phyloP scores from a whole-genome alignment of 768 basidiomycete species.

The Suillus subluteus region DNA sequence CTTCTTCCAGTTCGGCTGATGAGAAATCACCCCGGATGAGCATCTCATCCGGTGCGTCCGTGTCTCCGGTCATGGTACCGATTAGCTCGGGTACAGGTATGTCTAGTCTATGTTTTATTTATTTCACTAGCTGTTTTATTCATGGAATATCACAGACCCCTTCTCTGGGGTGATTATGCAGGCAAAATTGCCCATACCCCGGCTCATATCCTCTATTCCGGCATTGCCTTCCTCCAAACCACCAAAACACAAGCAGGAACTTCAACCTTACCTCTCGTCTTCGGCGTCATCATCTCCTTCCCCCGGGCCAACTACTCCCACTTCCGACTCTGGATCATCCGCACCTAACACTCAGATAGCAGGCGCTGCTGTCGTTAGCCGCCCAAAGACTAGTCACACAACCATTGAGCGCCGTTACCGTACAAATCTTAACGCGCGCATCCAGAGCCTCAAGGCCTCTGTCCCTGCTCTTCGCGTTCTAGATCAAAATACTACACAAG shows the following conservation, averaged over 20 bases:
- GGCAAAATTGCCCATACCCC: constrained; percentile 51
- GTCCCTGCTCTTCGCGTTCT: constrained; percentile 84
- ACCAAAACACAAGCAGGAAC: constrained; percentile 18
- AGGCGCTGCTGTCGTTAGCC: constrained; percentile 19
- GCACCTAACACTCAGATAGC: neutral
- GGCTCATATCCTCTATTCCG: constrained; percentile 52
- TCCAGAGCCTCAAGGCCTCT: constrained; percentile 76
- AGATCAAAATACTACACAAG: constrained; percentile 52
- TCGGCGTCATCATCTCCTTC: constrained; percentile 45
- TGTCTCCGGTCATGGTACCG: constrained; percentile 51
- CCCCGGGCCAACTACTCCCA: constrained; percentile 36
- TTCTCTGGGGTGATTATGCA: constrained; percentile 22
- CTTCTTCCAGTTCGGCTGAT: constrained; percentile 27
- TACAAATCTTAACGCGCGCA: constrained; percentile 86
- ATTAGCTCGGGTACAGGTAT: constrained; percentile 21
- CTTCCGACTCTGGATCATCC: constrained; percentile 26
- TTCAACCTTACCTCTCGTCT: constrained; percentile 27
- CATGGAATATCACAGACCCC: neutral
- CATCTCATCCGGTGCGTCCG: constrained; percentile 39
- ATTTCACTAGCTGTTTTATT: too few species aligned
- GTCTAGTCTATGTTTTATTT: too few species aligned
- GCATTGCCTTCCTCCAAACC: constrained; percentile 42
- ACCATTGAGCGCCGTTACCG: constrained; percentile 89
- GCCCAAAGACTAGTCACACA: constrained; percentile 88
- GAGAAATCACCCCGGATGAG: constrained; percentile 28